Evolutionary conservation across 1,284 basidiomycete species (phyloP).

Genomic region (Ganoderma sinense): DNA sequence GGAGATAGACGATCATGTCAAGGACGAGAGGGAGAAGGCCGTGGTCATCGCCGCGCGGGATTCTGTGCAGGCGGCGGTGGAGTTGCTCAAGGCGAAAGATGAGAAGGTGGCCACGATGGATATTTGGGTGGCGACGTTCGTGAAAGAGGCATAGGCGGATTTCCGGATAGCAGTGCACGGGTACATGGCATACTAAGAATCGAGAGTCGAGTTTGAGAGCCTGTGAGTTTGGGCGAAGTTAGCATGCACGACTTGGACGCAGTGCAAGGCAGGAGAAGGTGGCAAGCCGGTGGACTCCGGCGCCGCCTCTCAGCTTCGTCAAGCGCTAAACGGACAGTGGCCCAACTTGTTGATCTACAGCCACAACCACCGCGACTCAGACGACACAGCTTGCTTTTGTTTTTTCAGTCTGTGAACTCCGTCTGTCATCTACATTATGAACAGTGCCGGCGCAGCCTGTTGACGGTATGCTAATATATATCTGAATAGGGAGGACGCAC

Average conservation of each 20-base stretch:
- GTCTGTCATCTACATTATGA: neutral
- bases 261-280: neutral
- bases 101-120: slow-evolving; percentile 43
- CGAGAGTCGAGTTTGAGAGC: neutral
- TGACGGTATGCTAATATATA: no score
- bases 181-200: neutral
- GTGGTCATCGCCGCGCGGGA: slow-evolving; percentile 41
- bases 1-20: slow-evolving; percentile 33
- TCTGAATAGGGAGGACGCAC: no score
- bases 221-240: neutral
- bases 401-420: neutral
- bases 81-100: slow-evolving; percentile 25
- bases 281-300: no score
- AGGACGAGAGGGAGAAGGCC: slow-evolving; percentile 38
- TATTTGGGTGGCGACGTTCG: slow-evolving; percentile 38
- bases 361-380: no score
- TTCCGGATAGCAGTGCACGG: neutral
- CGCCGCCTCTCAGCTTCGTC: no score
- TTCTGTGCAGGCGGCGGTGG: slow-evolving; percentile 30
- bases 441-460: no score
- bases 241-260: neutral
- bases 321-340: neutral
- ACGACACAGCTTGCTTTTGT: neutral
- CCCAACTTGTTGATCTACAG: no score
- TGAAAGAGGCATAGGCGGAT: neutral